A percentile compares a stretch with the other conserved stretches of the same genome.
These are phyloP conservation scores for Suhomyces taliae DNA, from an alignment of 1,139 yeast genomes.

Conservation along the genomic window DNA sequence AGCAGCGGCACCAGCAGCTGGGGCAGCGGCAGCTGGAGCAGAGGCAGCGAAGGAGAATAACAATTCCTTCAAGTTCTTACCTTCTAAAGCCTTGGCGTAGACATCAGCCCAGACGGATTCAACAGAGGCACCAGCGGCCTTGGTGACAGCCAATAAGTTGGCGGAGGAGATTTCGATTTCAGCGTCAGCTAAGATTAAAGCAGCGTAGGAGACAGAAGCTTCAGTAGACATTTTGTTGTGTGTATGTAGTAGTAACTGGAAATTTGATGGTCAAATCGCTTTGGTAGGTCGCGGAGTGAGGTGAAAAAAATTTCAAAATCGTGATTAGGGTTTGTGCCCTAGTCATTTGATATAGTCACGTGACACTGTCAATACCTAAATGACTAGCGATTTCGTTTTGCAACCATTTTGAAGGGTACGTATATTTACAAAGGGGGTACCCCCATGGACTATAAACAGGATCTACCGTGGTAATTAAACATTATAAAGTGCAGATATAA, in stretches of 20 bases:
- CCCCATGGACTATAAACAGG: too few relatives aligned
- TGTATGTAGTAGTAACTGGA: conserved; percentile 5
- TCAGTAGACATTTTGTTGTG: conserved; percentile 64
- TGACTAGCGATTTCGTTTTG: too few relatives aligned
- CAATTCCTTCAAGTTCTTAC: conserved; percentile 73
- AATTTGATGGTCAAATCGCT: conserved; percentile 1
- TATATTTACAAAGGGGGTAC: not conserved
- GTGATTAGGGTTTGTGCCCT: conserved; percentile 9
- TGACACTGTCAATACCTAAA: not conserved
- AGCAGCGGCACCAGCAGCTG: conserved; percentile 57
- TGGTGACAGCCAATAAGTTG: conserved; percentile 67
- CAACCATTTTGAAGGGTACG: not conserved
- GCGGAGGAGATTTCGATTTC: conserved; percentile 77
- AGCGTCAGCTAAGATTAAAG: conserved; percentile 83
- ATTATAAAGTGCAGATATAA: too few relatives aligned
- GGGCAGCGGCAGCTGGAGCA: conserved; percentile 68
- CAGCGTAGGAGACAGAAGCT: conserved; percentile 85
- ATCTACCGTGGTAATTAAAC: too few relatives aligned
- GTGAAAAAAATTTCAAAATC: conserved; percentile 5
- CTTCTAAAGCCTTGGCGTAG: conserved; percentile 78
- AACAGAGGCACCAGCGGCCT: conserved; percentile 49
- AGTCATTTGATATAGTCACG: not conserved
- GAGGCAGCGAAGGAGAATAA: conserved; percentile 71
- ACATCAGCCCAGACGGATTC: conserved; percentile 76
- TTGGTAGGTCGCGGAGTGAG: conserved; percentile 5